phyloP scores from a whole-genome alignment of 495 filamentous ascomycete species.

The Penicillium riverlandense region DNA sequence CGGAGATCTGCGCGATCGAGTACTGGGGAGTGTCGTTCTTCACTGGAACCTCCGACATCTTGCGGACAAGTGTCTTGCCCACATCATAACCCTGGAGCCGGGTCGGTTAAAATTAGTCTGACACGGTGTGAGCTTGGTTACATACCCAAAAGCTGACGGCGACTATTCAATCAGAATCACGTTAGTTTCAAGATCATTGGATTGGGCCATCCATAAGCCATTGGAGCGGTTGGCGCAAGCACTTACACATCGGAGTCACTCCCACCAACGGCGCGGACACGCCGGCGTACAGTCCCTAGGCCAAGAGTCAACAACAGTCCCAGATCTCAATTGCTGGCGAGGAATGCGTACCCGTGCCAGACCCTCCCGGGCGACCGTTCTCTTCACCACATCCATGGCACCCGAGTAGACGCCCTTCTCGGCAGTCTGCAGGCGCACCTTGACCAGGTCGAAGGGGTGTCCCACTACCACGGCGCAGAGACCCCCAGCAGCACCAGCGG shows the following conservation, averaged over 20 bases:
- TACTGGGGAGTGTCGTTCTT: slow-evolving; percentile 56
- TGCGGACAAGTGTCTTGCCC: slow-evolving; percentile 78
- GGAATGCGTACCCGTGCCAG: slow-evolving; percentile 47
- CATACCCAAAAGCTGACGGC: slow-evolving; percentile 89
- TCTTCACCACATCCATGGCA: slow-evolving; percentile 86
- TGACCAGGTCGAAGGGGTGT: slow-evolving; percentile 96
- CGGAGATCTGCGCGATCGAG: slow-evolving; percentile 80
- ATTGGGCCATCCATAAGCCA: neutral
- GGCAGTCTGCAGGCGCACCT: slow-evolving; percentile 93
- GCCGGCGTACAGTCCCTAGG: slow-evolving; percentile 86
- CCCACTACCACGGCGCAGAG: slow-evolving; percentile 89
- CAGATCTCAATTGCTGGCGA: too few relatives aligned
- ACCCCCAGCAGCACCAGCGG: slow-evolving; percentile 86
- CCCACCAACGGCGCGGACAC: slow-evolving; percentile 90
- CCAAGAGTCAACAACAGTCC: neutral
- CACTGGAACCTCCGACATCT: slow-evolving; percentile 52
- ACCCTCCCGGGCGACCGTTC: slow-evolving; percentile 82
- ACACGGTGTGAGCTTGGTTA: neutral
- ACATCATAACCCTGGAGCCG: slow-evolving; percentile 72
- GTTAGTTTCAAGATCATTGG: slow-evolving; percentile 4
- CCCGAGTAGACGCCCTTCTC: slow-evolving; percentile 86
- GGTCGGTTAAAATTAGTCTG: slow-evolving; percentile 11
- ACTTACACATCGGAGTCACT: slow-evolving; percentile 97
- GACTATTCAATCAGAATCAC: slow-evolving; percentile 42
- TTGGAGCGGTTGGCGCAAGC: neutral